A percentile compares a stretch with the other conserved stretches of the same genome.
Evolutionary conservation across 176 grass and related monocot genomes (phyloP).

Genomic region (Leersia perrieri): DNA sequence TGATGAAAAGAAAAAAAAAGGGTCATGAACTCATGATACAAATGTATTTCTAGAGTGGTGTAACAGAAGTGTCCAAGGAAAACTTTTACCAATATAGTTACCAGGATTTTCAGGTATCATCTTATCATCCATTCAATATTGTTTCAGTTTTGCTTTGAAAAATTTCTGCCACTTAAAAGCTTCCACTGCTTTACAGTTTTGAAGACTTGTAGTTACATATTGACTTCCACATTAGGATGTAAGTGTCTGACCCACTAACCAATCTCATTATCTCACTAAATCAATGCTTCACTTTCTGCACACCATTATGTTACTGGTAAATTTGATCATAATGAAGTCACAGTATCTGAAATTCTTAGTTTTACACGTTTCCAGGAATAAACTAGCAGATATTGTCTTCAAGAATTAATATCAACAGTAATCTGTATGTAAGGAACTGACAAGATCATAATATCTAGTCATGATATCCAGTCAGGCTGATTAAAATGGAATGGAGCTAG

Average conservation of each 20-base stretch:
- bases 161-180: background rate
- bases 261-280: background rate
- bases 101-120: conserved; percentile 30
- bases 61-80: conserved; percentile 16
- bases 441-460: conserved; percentile 13
- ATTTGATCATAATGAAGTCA: background rate
- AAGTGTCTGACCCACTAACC: background rate
- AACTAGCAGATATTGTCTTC: background rate
- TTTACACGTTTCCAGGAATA: background rate
- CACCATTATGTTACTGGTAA: background rate
- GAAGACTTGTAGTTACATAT: background rate
- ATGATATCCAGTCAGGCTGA: background rate
- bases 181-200: background rate
- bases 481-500: background rate
- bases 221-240: background rate
- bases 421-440: background rate
- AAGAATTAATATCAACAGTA: background rate
- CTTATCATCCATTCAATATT: background rate
- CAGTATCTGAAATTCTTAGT: background rate
- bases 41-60: conserved; percentile 19
- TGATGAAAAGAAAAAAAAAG: background rate
- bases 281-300: background rate
- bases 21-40: background rate
- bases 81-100: background rate
- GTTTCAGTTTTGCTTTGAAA: conserved; percentile 15